Percentiles rank a stretch among this genome's conserved stretches.
phyloP scores from a whole-genome alignment of 169 alveolate species.

The Cryptosporidium parvum region DNA sequence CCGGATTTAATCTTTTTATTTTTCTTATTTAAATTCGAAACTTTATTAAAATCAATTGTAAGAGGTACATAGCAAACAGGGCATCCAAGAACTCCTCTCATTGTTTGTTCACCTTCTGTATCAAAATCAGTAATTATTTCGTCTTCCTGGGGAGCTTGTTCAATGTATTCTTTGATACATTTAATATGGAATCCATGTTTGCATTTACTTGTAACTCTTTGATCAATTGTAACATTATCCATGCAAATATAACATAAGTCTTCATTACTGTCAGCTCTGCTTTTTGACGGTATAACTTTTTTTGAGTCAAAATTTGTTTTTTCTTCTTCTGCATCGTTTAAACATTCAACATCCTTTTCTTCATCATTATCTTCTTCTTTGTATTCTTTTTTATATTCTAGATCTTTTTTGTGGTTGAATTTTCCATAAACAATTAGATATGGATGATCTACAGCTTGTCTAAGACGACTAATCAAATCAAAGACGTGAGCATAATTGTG shows the following conservation, averaged over 20 bases:
- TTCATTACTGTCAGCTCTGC: conserved; percentile 54
- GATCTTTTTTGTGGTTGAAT: conserved; percentile 27
- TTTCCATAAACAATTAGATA: conserved; percentile 88
- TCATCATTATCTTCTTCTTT: conserved; percentile 6
- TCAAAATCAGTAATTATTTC: conserved; percentile 28
- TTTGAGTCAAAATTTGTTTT: neutral
- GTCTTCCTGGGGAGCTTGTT: conserved; percentile 81
- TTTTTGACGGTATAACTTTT: conserved; percentile 59
- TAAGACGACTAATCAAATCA: conserved; percentile 87
- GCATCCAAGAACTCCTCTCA: conserved; percentile 81
- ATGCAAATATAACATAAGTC: conserved; percentile 69
- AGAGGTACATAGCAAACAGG: conserved; percentile 84
- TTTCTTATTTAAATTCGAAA: neutral
- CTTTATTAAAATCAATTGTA: conserved; percentile 78
- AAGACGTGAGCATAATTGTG: conserved; percentile 92
- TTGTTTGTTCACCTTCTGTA: neutral
- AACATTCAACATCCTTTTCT: neutral
- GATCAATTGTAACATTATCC: conserved; percentile 80
- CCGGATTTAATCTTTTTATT: neutral
- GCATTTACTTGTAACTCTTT: conserved; percentile 80
- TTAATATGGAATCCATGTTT: conserved; percentile 87
- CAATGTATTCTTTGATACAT: conserved; percentile 85
- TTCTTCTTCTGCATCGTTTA: neutral
- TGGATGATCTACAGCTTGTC: conserved; percentile 94
- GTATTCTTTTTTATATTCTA: neutral